These are phyloP conservation scores for Didymella pomorum DNA, from an alignment of 2,329 filamentous ascomycete genomes.

Conservation along the genomic window DNA sequence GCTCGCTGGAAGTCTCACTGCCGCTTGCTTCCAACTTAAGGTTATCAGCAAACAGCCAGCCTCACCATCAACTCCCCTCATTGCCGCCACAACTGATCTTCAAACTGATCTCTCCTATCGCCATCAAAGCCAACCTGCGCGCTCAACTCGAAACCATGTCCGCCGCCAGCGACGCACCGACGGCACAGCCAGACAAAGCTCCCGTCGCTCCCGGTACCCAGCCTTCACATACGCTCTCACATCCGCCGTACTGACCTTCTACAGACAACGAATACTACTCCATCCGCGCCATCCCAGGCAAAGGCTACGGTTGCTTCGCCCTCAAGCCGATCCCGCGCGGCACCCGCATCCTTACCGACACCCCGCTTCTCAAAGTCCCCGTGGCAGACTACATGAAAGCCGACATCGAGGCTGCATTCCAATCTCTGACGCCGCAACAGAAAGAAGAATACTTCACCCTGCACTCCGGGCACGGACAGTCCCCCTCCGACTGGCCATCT, in stretches of 20 bases:
- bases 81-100: too few species aligned
- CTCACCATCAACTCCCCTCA: background rate
- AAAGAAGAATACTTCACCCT: constrained; percentile 39
- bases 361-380: constrained; percentile 48
- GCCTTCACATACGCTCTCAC: too few species aligned
- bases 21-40: background rate
- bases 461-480: constrained; percentile 40
- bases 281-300: constrained; percentile 44
- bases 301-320: constrained; percentile 56
- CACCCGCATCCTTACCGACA: constrained; percentile 52
- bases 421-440: constrained; percentile 29
- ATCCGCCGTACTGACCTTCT: too few species aligned
- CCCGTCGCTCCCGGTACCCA: too few species aligned
- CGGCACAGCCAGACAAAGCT: too few species aligned
- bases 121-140: background rate
- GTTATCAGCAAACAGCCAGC: background rate
- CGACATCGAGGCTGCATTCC: constrained; percentile 44
- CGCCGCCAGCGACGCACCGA: background rate
- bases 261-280: constrained; percentile 41
- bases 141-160: background rate
- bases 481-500: constrained; percentile 38
- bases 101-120: too few species aligned
- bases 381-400: constrained; percentile 41
- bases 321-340: constrained; percentile 45
- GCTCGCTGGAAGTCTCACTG: background rate